Evolutionary conservation across 2,329 filamentous ascomycete species (phyloP), one percentile per base, ranked within the genome.

Genomic region (Fusarium sp.): DNA sequence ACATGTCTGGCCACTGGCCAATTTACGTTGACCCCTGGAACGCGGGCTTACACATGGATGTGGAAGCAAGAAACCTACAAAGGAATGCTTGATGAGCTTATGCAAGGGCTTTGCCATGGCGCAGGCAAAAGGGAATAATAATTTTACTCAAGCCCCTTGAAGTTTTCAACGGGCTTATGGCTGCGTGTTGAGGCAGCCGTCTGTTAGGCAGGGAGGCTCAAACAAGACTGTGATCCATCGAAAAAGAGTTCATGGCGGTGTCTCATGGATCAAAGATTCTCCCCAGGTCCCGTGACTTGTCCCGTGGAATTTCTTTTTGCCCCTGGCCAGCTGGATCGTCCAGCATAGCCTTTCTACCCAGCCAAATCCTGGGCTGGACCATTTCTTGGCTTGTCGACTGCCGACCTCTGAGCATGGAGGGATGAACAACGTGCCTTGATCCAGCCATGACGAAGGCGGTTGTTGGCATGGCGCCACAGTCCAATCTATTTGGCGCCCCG

Each of bases 381-480:
- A 71, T 64, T 57, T 43, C 56, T 64, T 75, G 68, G 61, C 39
- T 39, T 50, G 65, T 60, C 37, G 14, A 62, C 63, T 52, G 57
- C 54, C 33, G 66, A 61, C 74, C 74, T 76, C 65, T 76, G 37
- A 76, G 74, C 68, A 41, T 71, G 18, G 43, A 73, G 69, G 31
- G 63, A 54, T 16, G 39, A 31, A 37, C 68, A 76, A 76, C 74
- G 74, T 76, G 74, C 74, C 63, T 56, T n/a, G 39, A 67, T 48
- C 39, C n/a, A 45, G 63, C 64, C 57, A 76, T 72, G 74, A 75
- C 74, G 71, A 73, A 69, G 64, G 22, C 56, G 35, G 10, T 65
- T 50, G 63, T 61, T 24, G 57, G 56, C 66, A 64, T 66, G 64
- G 63, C 61, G 74, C 74, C 74, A 74, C 64, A 67, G 22, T 58